phyloP scores from a whole-genome alignment of 2,329 filamentous ascomycete genomes.

The Scleromitrula shiraiana region DNA sequence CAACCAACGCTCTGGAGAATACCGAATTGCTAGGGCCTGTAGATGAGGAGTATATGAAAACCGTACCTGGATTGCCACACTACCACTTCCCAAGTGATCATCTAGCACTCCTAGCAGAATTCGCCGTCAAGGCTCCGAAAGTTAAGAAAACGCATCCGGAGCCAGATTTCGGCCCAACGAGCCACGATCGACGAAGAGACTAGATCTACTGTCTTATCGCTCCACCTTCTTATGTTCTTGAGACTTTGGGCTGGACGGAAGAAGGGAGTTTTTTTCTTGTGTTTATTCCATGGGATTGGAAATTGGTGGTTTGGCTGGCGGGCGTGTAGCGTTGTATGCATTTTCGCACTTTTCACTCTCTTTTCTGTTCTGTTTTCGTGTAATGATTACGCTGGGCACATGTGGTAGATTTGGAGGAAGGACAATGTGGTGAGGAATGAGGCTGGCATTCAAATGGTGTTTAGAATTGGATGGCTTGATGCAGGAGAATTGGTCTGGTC shows the following conservation, averaged over 20 bases:
- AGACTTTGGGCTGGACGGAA: background rate
- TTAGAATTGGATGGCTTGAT: no score
- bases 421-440: background rate
- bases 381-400: conserved; percentile 4
- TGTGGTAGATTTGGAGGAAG: background rate
- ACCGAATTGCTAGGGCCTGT: conserved; percentile 60
- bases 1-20: conserved; percentile 64
- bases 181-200: conserved; percentile 16
- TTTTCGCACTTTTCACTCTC: conserved; percentile 9
- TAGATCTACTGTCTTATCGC: conserved; percentile 1
- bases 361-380: conserved; percentile 8
- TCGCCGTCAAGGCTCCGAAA: conserved; percentile 60
- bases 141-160: conserved; percentile 26
- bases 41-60: conserved; percentile 61
- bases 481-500: no score
- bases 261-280: conserved; percentile 9
- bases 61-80: conserved; percentile 66
- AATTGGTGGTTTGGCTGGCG: conserved; percentile 10
- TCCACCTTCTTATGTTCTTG: conserved; percentile 3
- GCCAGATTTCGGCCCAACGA: conserved; percentile 29
- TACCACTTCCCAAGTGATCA: conserved; percentile 71
- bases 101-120: conserved; percentile 60
- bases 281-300: conserved; percentile 12
- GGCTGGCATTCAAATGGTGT: no score
- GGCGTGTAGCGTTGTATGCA: conserved; percentile 11